These are phyloP conservation scores for Calonectria pseudoreteaudii DNA, from an alignment of 2,329 filamentous ascomycete species.

Conservation along the genomic window DNA sequence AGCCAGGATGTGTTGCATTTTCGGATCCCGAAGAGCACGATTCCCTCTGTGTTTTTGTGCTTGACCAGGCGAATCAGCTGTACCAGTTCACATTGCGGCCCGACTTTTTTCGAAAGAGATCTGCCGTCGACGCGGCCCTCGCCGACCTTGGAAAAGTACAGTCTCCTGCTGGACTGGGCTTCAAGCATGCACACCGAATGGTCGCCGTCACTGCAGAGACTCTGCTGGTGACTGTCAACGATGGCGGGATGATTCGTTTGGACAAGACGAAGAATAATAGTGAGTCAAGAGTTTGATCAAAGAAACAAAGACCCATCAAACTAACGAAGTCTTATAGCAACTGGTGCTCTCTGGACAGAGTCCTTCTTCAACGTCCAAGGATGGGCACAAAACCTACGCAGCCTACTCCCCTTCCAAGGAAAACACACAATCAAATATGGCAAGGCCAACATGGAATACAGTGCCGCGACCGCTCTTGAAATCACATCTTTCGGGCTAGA, in stretches of 20 bases:
- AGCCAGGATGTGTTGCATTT: constrained; percentile 83
- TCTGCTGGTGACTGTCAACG: constrained; percentile 83
- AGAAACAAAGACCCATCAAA: constrained; percentile 14
- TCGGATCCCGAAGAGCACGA: constrained; percentile 84
- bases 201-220: constrained; percentile 79
- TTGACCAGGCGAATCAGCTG: constrained; percentile 83
- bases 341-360: constrained; percentile 70
- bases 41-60: constrained; percentile 80
- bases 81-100: constrained; percentile 87
- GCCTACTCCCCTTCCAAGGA: constrained; percentile 74
- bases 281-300: constrained; percentile 45
- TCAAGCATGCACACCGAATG: constrained; percentile 85
- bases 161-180: constrained; percentile 77
- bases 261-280: constrained; percentile 67
- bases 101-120: constrained; percentile 80
- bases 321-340: constrained; percentile 33
- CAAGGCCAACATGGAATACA: constrained; percentile 73
- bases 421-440: constrained; percentile 73
- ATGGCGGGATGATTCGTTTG: constrained; percentile 80
- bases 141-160: constrained; percentile 82
- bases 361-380: constrained; percentile 79
- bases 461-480: constrained; percentile 73
- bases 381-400: constrained; percentile 76
- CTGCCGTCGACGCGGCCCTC: constrained; percentile 78
- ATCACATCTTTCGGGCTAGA: constrained; percentile 64